phyloP scores from a whole-genome alignment of 805 yeast species.

The Nematodospora valgi region DNA sequence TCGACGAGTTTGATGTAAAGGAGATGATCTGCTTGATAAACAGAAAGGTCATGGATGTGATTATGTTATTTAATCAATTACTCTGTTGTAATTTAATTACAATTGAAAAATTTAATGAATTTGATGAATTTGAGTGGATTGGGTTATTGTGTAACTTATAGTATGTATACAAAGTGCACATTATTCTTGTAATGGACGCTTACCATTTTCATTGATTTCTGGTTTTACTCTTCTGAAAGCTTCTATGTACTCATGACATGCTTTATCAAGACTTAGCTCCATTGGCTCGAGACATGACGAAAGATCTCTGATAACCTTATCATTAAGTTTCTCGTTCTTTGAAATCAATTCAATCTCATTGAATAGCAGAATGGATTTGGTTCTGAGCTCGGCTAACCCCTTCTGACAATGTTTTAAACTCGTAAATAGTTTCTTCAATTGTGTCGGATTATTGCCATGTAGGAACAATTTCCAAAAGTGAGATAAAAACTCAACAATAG shows the following conservation, averaged over 20 bases:
- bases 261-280: conserved; percentile 29
- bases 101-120: not conserved
- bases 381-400: conserved; percentile 25
- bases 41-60: not conserved
- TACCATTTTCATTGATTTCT: conserved; percentile 33
- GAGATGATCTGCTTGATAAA: conserved; percentile 1
- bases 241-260: conserved; percentile 30
- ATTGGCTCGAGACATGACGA: conserved; percentile 30
- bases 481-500: conserved; percentile 39
- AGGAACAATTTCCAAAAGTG: conserved; percentile 42
- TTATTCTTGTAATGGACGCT: conserved; percentile 19
- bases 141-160: conserved; percentile 1
- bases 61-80: not conserved
- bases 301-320: conserved; percentile 31
- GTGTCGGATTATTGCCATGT: conserved; percentile 34
- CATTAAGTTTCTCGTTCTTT: conserved; percentile 29
- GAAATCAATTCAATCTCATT: conserved; percentile 22
- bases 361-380: conserved; percentile 16
- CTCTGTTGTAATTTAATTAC: conserved; percentile 5
- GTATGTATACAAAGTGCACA: too few relatives aligned
- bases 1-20: conserved; percentile 3
- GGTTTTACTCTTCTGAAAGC: conserved; percentile 19
- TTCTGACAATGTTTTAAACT: conserved; percentile 34
- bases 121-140: conserved; percentile 4
- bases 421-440: conserved; percentile 34